These are phyloP conservation scores for Yamadazyma philogaea DNA, from an alignment of 805 yeast species.

Conservation along the genomic window DNA sequence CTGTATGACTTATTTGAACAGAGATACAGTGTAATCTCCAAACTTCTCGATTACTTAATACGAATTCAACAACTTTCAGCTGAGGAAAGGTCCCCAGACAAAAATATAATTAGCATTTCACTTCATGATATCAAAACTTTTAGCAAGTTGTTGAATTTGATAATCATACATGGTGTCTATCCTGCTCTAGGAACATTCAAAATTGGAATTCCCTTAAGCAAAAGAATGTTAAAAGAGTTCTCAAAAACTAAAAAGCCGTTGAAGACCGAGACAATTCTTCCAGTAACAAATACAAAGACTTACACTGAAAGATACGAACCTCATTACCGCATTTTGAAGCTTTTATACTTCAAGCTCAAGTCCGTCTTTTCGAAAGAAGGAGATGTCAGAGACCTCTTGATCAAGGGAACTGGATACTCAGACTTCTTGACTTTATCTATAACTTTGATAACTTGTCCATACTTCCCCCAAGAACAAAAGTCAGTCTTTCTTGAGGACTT, in stretches of 20 bases:
- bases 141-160: conserved; percentile 57
- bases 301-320: conserved; percentile 18
- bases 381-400: conserved; percentile 50
- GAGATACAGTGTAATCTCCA: conserved; percentile 22
- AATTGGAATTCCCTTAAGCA: conserved; percentile 62
- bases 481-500: conserved; percentile 14
- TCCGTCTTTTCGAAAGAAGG: conserved; percentile 37
- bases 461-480: conserved; percentile 17
- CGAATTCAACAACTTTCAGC: conserved; percentile 38
- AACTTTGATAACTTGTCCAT: conserved; percentile 38
- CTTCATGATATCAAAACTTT: conserved; percentile 80
- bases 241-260: conserved; percentile 25
- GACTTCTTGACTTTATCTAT: conserved; percentile 54
- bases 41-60: conserved; percentile 33
- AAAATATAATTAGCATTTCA: conserved; percentile 58
- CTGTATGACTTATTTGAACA: conserved; percentile 2
- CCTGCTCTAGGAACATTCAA: conserved; percentile 52
- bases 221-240: conserved; percentile 54
- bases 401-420: conserved; percentile 65
- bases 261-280: conserved; percentile 19
- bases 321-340: conserved; percentile 21
- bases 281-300: conserved; percentile 6
- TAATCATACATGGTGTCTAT: conserved; percentile 71
- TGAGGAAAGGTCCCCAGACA: conserved; percentile 22
- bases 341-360: conserved; percentile 29